Conservation (phyloP, 441 rosid species). For the Populus hybrid region DNA sequence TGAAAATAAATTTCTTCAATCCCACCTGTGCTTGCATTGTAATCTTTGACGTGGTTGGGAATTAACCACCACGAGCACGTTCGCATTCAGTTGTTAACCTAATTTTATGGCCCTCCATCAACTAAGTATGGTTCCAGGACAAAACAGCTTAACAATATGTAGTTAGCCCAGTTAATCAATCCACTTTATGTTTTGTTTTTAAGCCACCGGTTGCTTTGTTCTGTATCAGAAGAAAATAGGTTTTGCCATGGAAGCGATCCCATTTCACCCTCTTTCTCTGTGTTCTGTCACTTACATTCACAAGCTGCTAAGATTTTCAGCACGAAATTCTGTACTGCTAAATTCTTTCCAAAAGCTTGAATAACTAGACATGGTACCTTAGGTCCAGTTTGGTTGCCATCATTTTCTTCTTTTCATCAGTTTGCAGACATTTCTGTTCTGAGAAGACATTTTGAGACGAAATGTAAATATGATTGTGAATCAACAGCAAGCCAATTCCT, state of each 20-base stretch:
- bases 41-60: not conserved
- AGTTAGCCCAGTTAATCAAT: not conserved
- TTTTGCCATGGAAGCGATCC: not conserved
- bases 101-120: not conserved
- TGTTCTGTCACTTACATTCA: not conserved
- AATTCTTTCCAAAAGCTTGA: not conserved
- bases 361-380: not conserved
- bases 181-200: not conserved
- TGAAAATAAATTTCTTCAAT: not conserved
- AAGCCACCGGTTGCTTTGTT: not conserved
- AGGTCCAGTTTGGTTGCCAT: not conserved
- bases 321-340: not conserved
- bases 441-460: not conserved
- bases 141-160: not conserved
- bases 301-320: not conserved
- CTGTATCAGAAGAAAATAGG: not conserved
- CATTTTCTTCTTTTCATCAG: not conserved
- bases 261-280: not conserved
- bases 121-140: not conserved
- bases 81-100: not conserved
- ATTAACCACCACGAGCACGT: not conserved
- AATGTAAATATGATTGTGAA: not conserved
- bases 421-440: too few species aligned
- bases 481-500: too few species aligned
- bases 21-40: not conserved